Conservation (phyloP, 805 yeast genomes). For the Yamadazyma sp. region DNA sequence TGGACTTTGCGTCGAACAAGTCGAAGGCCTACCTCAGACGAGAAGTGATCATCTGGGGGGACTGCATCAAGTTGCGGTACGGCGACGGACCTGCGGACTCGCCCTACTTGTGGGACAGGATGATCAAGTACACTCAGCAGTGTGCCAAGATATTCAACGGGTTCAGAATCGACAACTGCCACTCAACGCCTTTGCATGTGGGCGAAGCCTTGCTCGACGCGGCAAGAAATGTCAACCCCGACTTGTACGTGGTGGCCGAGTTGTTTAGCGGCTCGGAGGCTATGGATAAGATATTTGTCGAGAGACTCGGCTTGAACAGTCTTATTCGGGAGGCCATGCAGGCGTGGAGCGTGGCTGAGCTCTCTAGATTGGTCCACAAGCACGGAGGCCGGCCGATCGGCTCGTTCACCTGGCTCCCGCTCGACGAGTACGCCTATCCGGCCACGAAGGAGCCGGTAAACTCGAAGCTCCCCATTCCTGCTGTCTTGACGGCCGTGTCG, state of each 20-base stretch:
- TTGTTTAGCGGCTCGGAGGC: conserved; percentile 90
- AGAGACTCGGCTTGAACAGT: conserved; percentile 84
- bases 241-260: conserved; percentile 91
- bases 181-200: conserved; percentile 93
- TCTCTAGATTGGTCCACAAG: conserved; percentile 80
- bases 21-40: conserved; percentile 83
- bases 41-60: conserved; percentile 97
- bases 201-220: conserved; percentile 86
- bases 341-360: conserved; percentile 84
- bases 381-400: conserved; percentile 98
- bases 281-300: conserved; percentile 87
- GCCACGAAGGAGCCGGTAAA: conserved; percentile 43
- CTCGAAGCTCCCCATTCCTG: conserved; percentile 57
- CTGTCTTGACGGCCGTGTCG: conserved; percentile 60
- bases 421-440: conserved; percentile 72
- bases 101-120: conserved; percentile 85
- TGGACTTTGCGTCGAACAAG: conserved; percentile 83
- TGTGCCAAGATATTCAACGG: conserved; percentile 81
- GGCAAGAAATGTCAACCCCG: conserved; percentile 82
- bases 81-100: conserved; percentile 79
- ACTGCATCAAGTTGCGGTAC: conserved; percentile 89
- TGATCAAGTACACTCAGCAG: conserved; percentile 70
- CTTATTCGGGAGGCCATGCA: conserved; percentile 97
- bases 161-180: conserved; percentile 92
- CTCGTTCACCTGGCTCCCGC: conserved; percentile 76